Percentiles rank a stretch among this genome's conserved stretches.
Evolutionary conservation across 345 rosid species (phyloP).

Genomic region (Pugionium cornutum): DNA sequence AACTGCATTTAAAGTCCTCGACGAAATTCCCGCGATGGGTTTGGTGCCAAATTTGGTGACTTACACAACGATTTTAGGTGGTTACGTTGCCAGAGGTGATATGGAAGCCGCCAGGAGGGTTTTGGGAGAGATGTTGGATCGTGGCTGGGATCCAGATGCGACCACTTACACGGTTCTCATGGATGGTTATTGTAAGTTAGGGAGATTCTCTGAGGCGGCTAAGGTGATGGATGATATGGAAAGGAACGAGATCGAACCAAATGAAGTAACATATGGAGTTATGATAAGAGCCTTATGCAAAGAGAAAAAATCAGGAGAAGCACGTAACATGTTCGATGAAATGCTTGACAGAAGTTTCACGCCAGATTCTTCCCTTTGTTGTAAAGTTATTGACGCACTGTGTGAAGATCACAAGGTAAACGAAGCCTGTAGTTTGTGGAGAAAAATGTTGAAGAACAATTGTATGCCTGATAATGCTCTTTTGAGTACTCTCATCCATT

Average conservation of each 20-base stretch:
- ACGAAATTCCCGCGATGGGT: conserved; percentile 83
- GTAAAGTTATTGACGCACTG: conserved; percentile 72
- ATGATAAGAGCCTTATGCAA: conserved; percentile 74
- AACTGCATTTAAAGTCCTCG: conserved; percentile 59
- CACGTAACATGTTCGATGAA: conserved; percentile 64
- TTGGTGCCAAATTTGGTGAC: conserved; percentile 73
- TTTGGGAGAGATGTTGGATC: conserved; percentile 62
- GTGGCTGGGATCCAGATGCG: conserved; percentile 86
- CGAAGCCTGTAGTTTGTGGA: conserved; percentile 75
- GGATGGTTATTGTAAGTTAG: conserved; percentile 75
- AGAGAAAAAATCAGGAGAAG: conserved; percentile 69
- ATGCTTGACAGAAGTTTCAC: conserved; percentile 68
- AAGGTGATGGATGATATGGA: conserved; percentile 91
- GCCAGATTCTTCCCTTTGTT: conserved; percentile 69
- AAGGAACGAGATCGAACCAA: conserved; percentile 63
- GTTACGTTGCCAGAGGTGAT: conserved; percentile 70
- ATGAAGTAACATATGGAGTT: conserved; percentile 86
- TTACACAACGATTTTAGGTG: conserved; percentile 73
- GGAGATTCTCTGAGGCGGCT: conserved; percentile 70
- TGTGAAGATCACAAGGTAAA: conserved; percentile 69
- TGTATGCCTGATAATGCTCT: conserved; percentile 77
- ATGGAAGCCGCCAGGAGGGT: conserved; percentile 62
- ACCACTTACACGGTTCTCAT: conserved; percentile 69
- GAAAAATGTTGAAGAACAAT: conserved; percentile 64
- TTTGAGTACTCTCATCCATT: conserved; percentile 72